phyloP scores from a whole-genome alignment of 139 green algal species.

The Auxenochlorella protothecoides region DNA sequence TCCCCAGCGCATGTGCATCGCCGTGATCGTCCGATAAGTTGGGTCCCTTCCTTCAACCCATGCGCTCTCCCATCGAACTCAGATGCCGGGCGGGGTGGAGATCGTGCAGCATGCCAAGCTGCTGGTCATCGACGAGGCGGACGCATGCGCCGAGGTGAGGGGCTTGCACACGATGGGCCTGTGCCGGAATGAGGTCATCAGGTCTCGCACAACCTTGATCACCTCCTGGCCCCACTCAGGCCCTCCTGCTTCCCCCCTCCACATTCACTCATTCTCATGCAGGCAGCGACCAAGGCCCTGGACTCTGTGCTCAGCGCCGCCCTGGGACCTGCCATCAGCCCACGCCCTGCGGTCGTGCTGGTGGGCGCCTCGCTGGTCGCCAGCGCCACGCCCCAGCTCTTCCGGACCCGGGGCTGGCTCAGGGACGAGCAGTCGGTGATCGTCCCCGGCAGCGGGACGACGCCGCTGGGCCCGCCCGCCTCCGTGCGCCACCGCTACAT shows the following conservation, averaged over 20 bases:
- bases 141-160: constrained; percentile 37
- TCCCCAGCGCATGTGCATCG: too few species aligned
- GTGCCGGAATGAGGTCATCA: too few species aligned
- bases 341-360: constrained; percentile 40
- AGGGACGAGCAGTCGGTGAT: constrained; percentile 39
- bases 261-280: too few species aligned
- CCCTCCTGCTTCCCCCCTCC: not conserved
- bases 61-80: too few species aligned
- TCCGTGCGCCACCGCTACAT: constrained; percentile 43
- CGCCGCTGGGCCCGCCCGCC: constrained; percentile 15
- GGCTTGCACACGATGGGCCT: not conserved
- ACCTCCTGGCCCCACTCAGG: not conserved
- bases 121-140: constrained; percentile 45
- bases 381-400: not conserved
- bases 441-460: constrained; percentile 11
- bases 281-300: too few species aligned
- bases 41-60: too few species aligned
- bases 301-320: not conserved
- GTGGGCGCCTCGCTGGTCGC: constrained; percentile 54
- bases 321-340: constrained; percentile 9
- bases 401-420: constrained; percentile 39
- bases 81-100: not conserved
- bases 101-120: constrained; percentile 8
- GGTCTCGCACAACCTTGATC: too few species aligned
- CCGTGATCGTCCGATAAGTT: too few species aligned